A percentile compares a stretch with the other conserved stretches of the same genome.
Evolutionary conservation across 2,329 filamentous ascomycete species (phyloP).

Genomic region (Ploettnerulaceae sp.): DNA sequence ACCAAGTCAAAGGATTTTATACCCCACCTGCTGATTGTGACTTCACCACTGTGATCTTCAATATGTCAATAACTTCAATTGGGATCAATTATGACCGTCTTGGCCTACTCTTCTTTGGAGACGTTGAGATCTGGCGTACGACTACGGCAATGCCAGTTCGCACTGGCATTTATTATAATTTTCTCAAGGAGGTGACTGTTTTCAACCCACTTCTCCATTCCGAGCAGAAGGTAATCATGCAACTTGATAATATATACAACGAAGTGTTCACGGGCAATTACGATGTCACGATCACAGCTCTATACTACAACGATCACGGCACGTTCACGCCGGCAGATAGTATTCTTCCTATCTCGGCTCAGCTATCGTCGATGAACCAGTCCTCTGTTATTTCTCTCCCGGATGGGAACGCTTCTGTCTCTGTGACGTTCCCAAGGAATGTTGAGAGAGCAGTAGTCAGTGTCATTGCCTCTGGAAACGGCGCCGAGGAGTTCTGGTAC

Average conservation of each 20-base stretch:
- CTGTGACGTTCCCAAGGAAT: conserved; percentile 51
- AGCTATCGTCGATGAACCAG: conserved; percentile 39
- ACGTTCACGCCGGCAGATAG: conserved; percentile 47
- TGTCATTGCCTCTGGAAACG: conserved; percentile 68
- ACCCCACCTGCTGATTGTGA: conserved; percentile 24
- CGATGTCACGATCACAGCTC: conserved; percentile 60
- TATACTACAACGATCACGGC: conserved; percentile 35
- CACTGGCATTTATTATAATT: conserved; percentile 49
- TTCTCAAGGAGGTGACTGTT: conserved; percentile 56
- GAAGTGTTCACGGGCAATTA: conserved; percentile 64
- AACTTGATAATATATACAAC: conserved; percentile 66
- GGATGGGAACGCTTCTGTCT: conserved; percentile 43
- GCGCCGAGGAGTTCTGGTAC: conserved; percentile 80
- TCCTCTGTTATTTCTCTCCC: conserved; percentile 55
- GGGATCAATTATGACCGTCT: conserved; percentile 60
- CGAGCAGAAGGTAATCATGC: conserved; percentile 56
- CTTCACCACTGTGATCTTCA: conserved; percentile 41
- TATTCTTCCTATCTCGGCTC: conserved; percentile 54
- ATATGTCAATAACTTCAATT: conserved; percentile 54
- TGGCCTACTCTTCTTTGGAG: conserved; percentile 54
- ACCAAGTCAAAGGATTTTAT: conserved; percentile 15
- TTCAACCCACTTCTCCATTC: conserved; percentile 63
- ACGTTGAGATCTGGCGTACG: conserved; percentile 60
- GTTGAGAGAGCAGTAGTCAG: conserved; percentile 64
- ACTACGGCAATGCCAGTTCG: conserved; percentile 59